phyloP scores from a whole-genome alignment of 2,329 filamentous ascomycete species.

The Domatiomyces globalis region DNA sequence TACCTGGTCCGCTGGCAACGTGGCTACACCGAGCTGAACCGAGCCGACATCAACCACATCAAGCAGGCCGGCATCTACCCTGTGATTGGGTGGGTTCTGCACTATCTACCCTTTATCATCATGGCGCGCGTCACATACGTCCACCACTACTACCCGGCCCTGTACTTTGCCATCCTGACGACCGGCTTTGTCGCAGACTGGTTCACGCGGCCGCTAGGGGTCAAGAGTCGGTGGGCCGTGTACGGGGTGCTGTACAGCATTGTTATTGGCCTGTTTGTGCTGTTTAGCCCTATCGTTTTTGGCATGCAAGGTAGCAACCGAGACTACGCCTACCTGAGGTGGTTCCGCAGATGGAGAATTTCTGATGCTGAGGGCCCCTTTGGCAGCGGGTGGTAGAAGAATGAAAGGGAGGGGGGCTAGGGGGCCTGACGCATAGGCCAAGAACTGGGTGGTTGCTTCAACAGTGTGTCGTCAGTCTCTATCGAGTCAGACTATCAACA shows the following conservation, averaged over 20 bases:
- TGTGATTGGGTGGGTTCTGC: conserved; percentile 82
- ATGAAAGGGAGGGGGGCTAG: background rate
- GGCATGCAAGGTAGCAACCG: conserved; percentile 78
- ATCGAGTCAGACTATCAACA: background rate
- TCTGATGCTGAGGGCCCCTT: conserved; percentile 40
- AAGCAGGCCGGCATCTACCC: conserved; percentile 90
- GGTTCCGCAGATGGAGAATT: conserved; percentile 79
- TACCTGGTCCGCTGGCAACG: conserved; percentile 93
- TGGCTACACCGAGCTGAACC: conserved; percentile 70
- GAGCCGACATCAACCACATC: conserved; percentile 76
- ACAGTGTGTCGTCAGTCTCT: background rate
- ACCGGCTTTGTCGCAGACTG: conserved; percentile 84
- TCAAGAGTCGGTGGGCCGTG: conserved; percentile 49
- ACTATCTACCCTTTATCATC: conserved; percentile 88
- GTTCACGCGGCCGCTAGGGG: conserved; percentile 54
- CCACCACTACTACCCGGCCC: conserved; percentile 95
- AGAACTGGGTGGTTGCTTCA: background rate
- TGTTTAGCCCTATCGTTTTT: conserved; percentile 90
- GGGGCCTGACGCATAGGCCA: background rate
- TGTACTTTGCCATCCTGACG: conserved; percentile 89
- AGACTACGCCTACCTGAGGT: conserved; percentile 84
- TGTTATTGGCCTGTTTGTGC: conserved; percentile 65
- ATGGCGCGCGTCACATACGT: conserved; percentile 99
- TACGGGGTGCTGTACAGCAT: conserved; percentile 60
- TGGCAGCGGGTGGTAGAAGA: background rate